phyloP scores from a whole-genome alignment of 345 rosid species.

The Microcos paniculata region DNA sequence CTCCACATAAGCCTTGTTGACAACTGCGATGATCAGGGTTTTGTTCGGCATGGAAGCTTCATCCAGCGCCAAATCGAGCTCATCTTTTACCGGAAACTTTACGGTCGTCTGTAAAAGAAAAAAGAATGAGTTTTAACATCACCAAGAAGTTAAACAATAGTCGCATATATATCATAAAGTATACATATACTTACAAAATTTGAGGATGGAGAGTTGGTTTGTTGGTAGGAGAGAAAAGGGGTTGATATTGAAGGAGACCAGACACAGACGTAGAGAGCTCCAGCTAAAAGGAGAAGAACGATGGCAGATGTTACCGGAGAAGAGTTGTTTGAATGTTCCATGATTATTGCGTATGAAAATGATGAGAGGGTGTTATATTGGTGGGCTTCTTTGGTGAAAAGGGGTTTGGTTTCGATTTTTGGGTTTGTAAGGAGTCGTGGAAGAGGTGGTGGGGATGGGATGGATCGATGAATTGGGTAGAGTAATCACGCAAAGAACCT shows the following conservation, averaged over 20 bases:
- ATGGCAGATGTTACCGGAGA: slow-evolving; percentile 18
- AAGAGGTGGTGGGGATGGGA: background rate
- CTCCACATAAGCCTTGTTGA: slow-evolving; percentile 71
- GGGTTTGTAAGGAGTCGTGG: background rate
- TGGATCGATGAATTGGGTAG: background rate
- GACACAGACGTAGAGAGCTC: slow-evolving; percentile 32
- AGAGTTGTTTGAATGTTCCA: slow-evolving; percentile 29
- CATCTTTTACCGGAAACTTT: slow-evolving; percentile 30
- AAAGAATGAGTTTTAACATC: background rate
- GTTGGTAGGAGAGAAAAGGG: slow-evolving; percentile 21
- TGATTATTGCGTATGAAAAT: background rate
- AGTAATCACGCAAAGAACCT: background rate
- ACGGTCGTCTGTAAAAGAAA: background rate
- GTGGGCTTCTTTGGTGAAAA: too few relatives aligned
- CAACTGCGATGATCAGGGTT: slow-evolving; percentile 59
- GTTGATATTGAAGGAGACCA: slow-evolving; percentile 19
- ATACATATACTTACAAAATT: slow-evolving; percentile 26
- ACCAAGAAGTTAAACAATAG: too few relatives aligned
- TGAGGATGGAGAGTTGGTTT: background rate
- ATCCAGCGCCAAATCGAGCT: slow-evolving; percentile 40
- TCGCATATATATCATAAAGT: background rate
- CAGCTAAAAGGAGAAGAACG: slow-evolving; percentile 35
- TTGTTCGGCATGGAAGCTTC: slow-evolving; percentile 55
- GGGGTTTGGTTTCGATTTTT: too few relatives aligned
- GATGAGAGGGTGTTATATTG: too few relatives aligned